Evolutionary conservation across 371 early-diverging fungal genomes (phyloP).

Genomic region (Lichtheimia hyalospora): DNA sequence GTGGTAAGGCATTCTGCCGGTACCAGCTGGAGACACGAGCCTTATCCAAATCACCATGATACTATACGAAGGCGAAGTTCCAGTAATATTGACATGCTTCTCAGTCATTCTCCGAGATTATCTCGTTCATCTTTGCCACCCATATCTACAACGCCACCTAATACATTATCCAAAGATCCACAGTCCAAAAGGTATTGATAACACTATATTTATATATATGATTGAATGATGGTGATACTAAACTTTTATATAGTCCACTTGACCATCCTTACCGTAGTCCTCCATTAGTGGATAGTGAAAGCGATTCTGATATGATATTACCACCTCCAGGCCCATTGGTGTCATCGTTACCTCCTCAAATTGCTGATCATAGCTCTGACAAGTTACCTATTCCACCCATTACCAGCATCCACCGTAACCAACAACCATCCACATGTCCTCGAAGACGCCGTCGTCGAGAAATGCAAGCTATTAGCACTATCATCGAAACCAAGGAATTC

Average conservation of each 20-base stretch:
- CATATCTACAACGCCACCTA: conserved; percentile 4
- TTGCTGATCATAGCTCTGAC: conserved; percentile 1
- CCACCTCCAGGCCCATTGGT: not conserved
- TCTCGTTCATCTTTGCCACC: conserved; percentile 9
- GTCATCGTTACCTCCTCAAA: not conserved
- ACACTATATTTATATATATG: too few relatives aligned
- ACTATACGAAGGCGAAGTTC: conserved; percentile 11
- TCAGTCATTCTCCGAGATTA: conserved; percentile 9
- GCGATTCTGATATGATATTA: conserved; percentile 4
- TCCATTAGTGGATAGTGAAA: not conserved
- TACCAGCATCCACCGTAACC: conserved; percentile 1
- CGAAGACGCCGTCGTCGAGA: conserved; percentile 51
- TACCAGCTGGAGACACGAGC: conserved; percentile 2
- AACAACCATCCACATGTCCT: not conserved
- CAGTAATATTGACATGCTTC: conserved; percentile 14
- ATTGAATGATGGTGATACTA: too few relatives aligned
- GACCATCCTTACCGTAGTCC: not conserved
- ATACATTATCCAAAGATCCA: not conserved
- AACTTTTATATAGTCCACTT: not conserved
- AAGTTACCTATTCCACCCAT: conserved; percentile 18
- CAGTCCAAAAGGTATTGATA: too few relatives aligned
- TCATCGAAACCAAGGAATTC: conserved; percentile 53
- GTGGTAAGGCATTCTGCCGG: conserved; percentile 8
- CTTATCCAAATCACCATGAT: not conserved
- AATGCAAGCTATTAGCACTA: conserved; percentile 61